Base-by-base conservation (phyloP, 176 grass and related monocot species). In the Carex scoparia region DNA sequence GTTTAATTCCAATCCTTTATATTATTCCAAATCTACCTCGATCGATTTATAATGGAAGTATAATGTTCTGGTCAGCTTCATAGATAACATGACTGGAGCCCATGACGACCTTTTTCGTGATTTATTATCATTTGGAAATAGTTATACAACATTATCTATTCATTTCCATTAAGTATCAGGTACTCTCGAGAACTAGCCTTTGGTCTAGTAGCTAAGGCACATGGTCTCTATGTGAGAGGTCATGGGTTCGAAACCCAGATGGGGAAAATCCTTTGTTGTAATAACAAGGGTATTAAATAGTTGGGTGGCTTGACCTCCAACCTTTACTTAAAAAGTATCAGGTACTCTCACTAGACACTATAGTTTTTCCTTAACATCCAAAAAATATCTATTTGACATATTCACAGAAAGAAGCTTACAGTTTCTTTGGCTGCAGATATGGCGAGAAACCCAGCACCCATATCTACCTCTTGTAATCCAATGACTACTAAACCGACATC, bases 351-450 rank as follows among this genome's bases (percentile, higher is more conserved):
- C 19, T 76, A 74, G 28, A 7, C 48, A 13, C 15, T 18, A 16
- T 13, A 40, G 2, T 14, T 31, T 76, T 55, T 76, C 11, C 19
- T 31, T 1, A 35, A 76, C 13, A 0, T 33, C 27, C 13, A 5
- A 33, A 35, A 5, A 33, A 35, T 58, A 32, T 79, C 27, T 58
- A 58, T 32, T 58, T 10, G 13, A 79, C 6, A 79, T 72, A 72
- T 56, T 30, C 53, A 35, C 53, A 32, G 13, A 31, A 79, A 58
- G 53, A 44, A 84, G 79, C 87, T 89, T 95, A 99, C 96, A 89
- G 93, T 95, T 99, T 99, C 96, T 92, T 99, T 99, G 81, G 93
- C 96, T 12, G 93, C 96, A 90, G 93, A 91, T 81, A 95, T 92
- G 79, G 93, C 96, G n/a, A 99, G 93, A 90, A 99, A 95, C 18